Evolutionary conservation across 805 yeast genomes (phyloP).

Genomic region (Starmerella khaoyaiensis): DNA sequence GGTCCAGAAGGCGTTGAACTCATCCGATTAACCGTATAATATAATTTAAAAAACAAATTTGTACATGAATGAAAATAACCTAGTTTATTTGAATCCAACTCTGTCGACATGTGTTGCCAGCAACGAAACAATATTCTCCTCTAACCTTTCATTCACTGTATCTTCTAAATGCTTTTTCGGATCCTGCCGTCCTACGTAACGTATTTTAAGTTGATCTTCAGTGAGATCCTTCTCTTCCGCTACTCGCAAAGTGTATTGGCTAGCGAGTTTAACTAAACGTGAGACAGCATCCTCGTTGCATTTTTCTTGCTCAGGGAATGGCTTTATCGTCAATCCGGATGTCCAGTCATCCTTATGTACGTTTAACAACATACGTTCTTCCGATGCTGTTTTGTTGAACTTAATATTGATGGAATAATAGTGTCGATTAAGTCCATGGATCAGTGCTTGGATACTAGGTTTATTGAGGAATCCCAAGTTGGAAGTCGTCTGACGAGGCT

Average conservation of each 20-base stretch:
- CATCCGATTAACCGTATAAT: not conserved
- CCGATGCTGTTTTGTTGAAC: slow-evolving; percentile 82
- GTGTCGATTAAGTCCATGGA: slow-evolving; percentile 93
- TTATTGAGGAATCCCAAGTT: slow-evolving; percentile 90
- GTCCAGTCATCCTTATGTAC: slow-evolving; percentile 95
- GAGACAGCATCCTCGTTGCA: slow-evolving; percentile 60
- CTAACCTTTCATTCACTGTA: slow-evolving; percentile 73
- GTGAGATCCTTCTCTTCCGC: slow-evolving; percentile 80
- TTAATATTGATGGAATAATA: slow-evolving; percentile 92
- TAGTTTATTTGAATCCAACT: slow-evolving; percentile 62
- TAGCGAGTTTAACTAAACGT: slow-evolving; percentile 78
- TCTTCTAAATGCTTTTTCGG: slow-evolving; percentile 94
- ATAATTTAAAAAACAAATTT: no score
- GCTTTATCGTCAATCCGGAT: slow-evolving; percentile 66
- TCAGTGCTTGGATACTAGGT: slow-evolving; percentile 91
- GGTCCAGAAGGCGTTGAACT: slow-evolving; percentile 6
- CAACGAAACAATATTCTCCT: slow-evolving; percentile 77
- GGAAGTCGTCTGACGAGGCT: slow-evolving; percentile 94
- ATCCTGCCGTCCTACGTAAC: slow-evolving; percentile 97
- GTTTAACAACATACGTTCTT: slow-evolving; percentile 85
- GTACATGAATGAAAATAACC: not conserved
- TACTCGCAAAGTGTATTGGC: slow-evolving; percentile 77
- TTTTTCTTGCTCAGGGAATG: slow-evolving; percentile 66
- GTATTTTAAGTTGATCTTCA: slow-evolving; percentile 81
- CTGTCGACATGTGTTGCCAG: slow-evolving; percentile 83